Conservation (phyloP, 1,139 yeast genomes). For the Candida tetrigidarum region DNA sequence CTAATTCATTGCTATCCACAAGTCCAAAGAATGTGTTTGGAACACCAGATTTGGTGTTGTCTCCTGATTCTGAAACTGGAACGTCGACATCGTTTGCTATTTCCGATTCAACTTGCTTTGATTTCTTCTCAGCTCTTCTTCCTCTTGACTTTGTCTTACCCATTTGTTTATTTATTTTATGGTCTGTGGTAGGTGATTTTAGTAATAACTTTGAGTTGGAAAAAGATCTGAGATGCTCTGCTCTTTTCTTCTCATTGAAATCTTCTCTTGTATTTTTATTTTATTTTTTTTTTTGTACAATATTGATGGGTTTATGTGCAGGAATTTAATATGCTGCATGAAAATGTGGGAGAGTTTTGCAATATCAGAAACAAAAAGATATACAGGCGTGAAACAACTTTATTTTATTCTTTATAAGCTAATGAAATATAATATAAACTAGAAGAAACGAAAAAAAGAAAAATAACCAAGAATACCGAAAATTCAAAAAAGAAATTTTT, state of each 20-base stretch:
- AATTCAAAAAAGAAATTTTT: too few relatives aligned
- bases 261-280: too few relatives aligned
- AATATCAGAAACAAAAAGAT: too few relatives aligned
- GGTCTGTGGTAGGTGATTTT: not conserved
- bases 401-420: not conserved
- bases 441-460: not conserved
- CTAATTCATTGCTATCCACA: constrained; percentile 81
- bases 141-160: constrained; percentile 58
- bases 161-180: constrained; percentile 17
- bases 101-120: constrained; percentile 19
- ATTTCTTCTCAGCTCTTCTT: constrained; percentile 61
- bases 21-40: constrained; percentile 71
- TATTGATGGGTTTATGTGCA: not conserved
- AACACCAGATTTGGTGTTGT: constrained; percentile 9
- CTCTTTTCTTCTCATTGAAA: constrained; percentile 1
- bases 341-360: too few relatives aligned
- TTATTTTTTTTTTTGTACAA: too few relatives aligned
- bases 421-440: not conserved
- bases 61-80: constrained; percentile 18
- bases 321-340: not conserved
- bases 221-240: constrained; percentile 13
- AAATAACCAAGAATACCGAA: not conserved
- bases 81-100: constrained; percentile 20
- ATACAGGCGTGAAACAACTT: not conserved
- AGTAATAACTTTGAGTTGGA: not conserved